phyloP scores from a whole-genome alignment of 2,329 filamentous ascomycete species.

The Phyllosticta citribraziliensis region DNA sequence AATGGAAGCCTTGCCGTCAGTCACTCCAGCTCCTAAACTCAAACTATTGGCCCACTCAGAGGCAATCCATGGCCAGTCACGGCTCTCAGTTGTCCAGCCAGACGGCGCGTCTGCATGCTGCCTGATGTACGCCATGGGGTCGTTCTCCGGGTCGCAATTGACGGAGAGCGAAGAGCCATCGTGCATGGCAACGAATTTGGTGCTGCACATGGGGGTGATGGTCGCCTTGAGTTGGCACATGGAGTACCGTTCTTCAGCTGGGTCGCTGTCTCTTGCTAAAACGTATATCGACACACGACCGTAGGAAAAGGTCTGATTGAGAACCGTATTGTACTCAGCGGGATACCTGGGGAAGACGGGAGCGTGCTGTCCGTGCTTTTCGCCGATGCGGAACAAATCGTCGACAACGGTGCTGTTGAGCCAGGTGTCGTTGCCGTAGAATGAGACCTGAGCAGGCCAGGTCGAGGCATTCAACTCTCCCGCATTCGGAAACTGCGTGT shows the following conservation, averaged over 20 bases:
- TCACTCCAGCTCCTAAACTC: conserved; percentile 33
- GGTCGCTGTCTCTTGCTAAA: conserved; percentile 35
- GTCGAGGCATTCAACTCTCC: conserved; percentile 17
- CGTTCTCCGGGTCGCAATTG: conserved; percentile 48
- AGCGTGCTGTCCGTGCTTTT: conserved; percentile 46
- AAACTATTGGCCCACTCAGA: conserved; percentile 34
- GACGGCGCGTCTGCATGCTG: conserved; percentile 46
- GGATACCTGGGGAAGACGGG: conserved; percentile 43
- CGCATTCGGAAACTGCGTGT: conserved; percentile 47
- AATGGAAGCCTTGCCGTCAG: conserved; percentile 35
- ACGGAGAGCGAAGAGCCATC: conserved; percentile 50
- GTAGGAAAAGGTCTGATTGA: conserved; percentile 25
- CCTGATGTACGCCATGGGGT: conserved; percentile 46
- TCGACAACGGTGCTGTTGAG: conserved; percentile 45
- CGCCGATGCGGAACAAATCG: conserved; percentile 59
- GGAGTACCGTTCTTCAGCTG: conserved; percentile 42
- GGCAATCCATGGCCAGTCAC: conserved; percentile 36
- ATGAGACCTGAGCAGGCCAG: conserved; percentile 14
- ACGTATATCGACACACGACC: conserved; percentile 52
- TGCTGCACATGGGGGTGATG: conserved; percentile 56
- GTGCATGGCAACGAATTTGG: conserved; percentile 37
- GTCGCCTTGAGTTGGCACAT: conserved; percentile 60
- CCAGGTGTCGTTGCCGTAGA: conserved; percentile 4
- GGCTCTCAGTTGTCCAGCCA: conserved; percentile 30
- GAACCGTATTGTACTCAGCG: conserved; percentile 51